Percentiles rank a stretch among this genome's conserved stretches.
Conservation (phyloP, 805 yeast species). For the Tanozyma kutaoensis region DNA sequence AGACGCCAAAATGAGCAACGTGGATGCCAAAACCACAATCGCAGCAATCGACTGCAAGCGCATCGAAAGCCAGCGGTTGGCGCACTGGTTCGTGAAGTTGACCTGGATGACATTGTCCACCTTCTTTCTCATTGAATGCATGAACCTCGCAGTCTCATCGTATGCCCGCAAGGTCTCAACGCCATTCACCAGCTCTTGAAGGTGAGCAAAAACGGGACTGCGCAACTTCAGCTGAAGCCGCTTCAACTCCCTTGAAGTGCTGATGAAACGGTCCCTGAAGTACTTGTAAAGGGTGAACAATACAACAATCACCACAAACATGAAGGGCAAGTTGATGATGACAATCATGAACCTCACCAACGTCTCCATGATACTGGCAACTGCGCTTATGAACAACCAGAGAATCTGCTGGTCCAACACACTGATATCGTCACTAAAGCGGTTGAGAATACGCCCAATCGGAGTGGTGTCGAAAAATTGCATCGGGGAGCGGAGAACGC, state of each 20-base stretch:
- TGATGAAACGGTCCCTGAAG: slow-evolving; percentile 57
- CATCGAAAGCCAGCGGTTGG: slow-evolving; percentile 54
- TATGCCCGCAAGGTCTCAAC: slow-evolving; percentile 70
- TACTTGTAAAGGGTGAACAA: slow-evolving; percentile 48
- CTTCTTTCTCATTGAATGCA: slow-evolving; percentile 34
- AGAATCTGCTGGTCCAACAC: slow-evolving; percentile 46
- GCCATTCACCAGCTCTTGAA: slow-evolving; percentile 73
- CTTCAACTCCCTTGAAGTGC: slow-evolving; percentile 66
- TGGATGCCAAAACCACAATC: slow-evolving; percentile 35
- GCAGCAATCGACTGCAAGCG: slow-evolving; percentile 53
- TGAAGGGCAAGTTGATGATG: slow-evolving; percentile 39
- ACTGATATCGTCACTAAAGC: slow-evolving; percentile 52
- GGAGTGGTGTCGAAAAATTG: slow-evolving; percentile 60
- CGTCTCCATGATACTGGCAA: slow-evolving; percentile 30
- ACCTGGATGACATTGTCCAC: slow-evolving; percentile 36
- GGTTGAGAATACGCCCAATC: slow-evolving; percentile 50
- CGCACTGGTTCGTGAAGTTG: slow-evolving; percentile 35
- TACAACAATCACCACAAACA: slow-evolving; percentile 30
- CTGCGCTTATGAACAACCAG: slow-evolving; percentile 33
- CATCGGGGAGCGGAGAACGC: slow-evolving; percentile 50
- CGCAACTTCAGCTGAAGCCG: slow-evolving; percentile 56
- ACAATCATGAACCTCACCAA: slow-evolving; percentile 38
- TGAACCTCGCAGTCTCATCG: slow-evolving; percentile 51
- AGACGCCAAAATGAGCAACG: slow-evolving; percentile 22
- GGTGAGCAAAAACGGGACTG: slow-evolving; percentile 70